Evolutionary conservation across 352 stramenopile genomes (phyloP).

Genomic region (Phytophthora pinifolia): DNA sequence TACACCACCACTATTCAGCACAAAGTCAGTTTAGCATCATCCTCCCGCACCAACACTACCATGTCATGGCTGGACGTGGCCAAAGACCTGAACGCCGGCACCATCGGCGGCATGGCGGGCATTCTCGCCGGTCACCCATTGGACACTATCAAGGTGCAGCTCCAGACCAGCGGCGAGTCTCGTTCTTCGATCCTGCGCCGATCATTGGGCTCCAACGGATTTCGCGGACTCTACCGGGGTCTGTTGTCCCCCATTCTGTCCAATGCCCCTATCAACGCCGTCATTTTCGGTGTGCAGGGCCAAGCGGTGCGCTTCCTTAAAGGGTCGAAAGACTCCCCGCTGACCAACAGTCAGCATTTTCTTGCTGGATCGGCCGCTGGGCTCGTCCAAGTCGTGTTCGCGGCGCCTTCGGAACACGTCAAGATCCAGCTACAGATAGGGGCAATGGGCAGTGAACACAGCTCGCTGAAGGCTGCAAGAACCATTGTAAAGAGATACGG

Average conservation of each 20-base stretch:
- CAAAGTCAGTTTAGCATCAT: no score
- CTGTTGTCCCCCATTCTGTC: slow-evolving; percentile 75
- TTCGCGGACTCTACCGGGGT: slow-evolving; percentile 64
- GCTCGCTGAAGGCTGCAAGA: slow-evolving; percentile 48
- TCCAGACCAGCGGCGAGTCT: slow-evolving; percentile 51
- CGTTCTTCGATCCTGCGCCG: slow-evolving; percentile 47
- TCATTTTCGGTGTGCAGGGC: slow-evolving; percentile 77
- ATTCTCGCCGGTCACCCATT: slow-evolving; percentile 79
- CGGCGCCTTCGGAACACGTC: slow-evolving; percentile 67
- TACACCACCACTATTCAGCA: no score
- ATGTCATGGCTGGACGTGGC: slow-evolving; percentile 77
- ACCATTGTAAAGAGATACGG: slow-evolving; percentile 43
- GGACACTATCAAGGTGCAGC: slow-evolving; percentile 84
- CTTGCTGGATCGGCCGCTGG: slow-evolving; percentile 52
- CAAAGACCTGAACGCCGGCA: slow-evolving; percentile 80
- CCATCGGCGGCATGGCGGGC: slow-evolving; percentile 66
- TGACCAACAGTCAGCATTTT: slow-evolving; percentile 52
- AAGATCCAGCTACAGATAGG: slow-evolving; percentile 83
- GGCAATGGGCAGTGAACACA: slow-evolving; percentile 43
- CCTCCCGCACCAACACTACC: no score
- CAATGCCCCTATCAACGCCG: slow-evolving; percentile 83
- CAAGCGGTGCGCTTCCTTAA: slow-evolving; percentile 45
- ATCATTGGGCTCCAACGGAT: slow-evolving; percentile 51
- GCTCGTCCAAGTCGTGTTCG: slow-evolving; percentile 65
- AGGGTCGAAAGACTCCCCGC: slow-evolving; percentile 21